A percentile compares a stretch with the other conserved stretches of the same genome.
Conservation (phyloP, 2,329 filamentous ascomycete genomes). For the Calcarisporium arbuscula region DNA sequence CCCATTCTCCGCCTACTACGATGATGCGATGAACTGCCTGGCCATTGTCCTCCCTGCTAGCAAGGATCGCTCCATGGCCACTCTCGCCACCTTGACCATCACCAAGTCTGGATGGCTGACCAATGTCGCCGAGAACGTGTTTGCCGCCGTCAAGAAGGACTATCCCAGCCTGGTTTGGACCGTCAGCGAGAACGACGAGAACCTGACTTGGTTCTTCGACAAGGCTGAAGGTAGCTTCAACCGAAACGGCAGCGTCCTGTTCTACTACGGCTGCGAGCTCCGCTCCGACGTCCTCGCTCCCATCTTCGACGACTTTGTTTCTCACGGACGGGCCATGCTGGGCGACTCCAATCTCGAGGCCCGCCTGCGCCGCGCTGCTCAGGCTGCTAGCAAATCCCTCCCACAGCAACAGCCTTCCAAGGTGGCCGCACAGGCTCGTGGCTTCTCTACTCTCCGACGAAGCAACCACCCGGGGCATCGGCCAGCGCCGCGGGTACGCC, state of each 20-base stretch:
- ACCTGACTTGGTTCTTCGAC: constrained; percentile 96
- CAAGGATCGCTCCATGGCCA: constrained; percentile 62
- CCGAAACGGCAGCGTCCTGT: constrained; percentile 80
- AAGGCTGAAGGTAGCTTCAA: constrained; percentile 91
- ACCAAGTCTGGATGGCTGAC: constrained; percentile 93
- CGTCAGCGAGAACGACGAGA: constrained; percentile 94
- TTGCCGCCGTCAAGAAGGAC: constrained; percentile 88
- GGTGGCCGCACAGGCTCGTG: constrained; percentile 15
- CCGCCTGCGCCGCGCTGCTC: constrained; percentile 72
- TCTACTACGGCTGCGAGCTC: constrained; percentile 89
- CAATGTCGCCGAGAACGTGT: constrained; percentile 93
- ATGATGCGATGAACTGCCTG: constrained; percentile 88
- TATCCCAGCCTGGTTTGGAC: constrained; percentile 90
- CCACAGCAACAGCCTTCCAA: constrained; percentile 23
- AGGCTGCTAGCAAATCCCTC: constrained; percentile 54
- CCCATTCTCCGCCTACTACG: constrained; percentile 88
- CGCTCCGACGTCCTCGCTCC: constrained; percentile 69
- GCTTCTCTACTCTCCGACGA: constrained; percentile 10
- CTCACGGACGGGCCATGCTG: constrained; percentile 79
- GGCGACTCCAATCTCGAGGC: constrained; percentile 84
- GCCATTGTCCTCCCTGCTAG: constrained; percentile 77
- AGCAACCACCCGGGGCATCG: too few relatives aligned
- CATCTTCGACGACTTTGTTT: constrained; percentile 78
- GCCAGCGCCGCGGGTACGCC: constrained; percentile 13
- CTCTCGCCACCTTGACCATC: constrained; percentile 84